phyloP scores from a whole-genome alignment of 352 stramenopile genomes.

The Phytophthora brassicae region DNA sequence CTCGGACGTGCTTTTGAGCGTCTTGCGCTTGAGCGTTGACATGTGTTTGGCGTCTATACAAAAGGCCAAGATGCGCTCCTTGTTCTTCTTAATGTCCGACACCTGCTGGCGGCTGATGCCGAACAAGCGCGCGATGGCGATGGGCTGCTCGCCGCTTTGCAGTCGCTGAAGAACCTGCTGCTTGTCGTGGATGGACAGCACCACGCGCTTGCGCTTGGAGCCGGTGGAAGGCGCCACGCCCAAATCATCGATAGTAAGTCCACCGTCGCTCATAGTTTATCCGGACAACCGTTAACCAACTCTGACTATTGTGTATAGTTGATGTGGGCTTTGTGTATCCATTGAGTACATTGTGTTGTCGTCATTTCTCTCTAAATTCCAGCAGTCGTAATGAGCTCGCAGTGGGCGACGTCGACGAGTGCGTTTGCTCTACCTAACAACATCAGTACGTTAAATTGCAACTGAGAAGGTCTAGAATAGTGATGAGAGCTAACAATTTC shows the following conservation, averaged over 20 bases:
- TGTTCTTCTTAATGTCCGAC: conserved; percentile 89
- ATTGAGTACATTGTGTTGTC: too few species aligned
- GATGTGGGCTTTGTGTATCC: neutral
- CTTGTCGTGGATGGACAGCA: conserved; percentile 84
- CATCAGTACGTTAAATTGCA: conserved; percentile 18
- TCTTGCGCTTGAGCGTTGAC: conserved; percentile 74
- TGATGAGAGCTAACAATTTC: neutral
- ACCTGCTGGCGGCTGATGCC: conserved; percentile 82
- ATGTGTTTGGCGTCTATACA: conserved; percentile 78
- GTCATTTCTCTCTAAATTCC: too few species aligned
- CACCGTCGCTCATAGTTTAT: neutral
- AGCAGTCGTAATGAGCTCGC: conserved; percentile 12
- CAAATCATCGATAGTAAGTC: neutral
- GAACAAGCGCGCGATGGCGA: conserved; percentile 58
- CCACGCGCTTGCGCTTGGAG: conserved; percentile 78
- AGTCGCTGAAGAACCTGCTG: conserved; percentile 80
- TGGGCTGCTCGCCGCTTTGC: conserved; percentile 63
- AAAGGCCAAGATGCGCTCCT: conserved; percentile 72
- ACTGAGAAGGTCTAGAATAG: neutral
- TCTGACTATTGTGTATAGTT: neutral
- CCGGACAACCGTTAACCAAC: neutral
- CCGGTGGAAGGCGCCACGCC: neutral
- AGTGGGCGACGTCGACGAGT: conserved; percentile 6
- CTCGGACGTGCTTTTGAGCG: conserved; percentile 61
- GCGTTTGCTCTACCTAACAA: conserved; percentile 1